Evolutionary conservation across 163 green algal species (phyloP).

Genomic region (Prototheca cutis): DNA sequence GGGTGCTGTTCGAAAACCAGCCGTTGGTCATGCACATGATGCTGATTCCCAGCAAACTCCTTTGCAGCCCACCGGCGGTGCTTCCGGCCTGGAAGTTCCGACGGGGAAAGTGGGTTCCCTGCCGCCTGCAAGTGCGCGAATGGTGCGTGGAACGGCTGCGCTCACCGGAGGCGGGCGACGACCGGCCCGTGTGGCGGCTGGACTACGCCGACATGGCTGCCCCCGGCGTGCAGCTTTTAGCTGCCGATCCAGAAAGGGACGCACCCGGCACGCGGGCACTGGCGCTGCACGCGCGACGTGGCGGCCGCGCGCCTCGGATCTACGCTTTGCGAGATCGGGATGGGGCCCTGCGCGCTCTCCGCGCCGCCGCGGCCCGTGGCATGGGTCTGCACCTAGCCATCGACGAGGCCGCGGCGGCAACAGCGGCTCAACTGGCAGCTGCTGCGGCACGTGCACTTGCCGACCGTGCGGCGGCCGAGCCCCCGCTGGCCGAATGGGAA

Average conservation of each 20-base stretch:
- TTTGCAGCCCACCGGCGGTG: conserved; percentile 29
- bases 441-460: conserved; percentile 39
- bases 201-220: conserved; percentile 39
- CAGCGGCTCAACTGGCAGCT: conserved; percentile 30
- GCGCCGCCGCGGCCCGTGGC: conserved; percentile 34
- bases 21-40: too few relatives aligned
- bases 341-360: conserved; percentile 30
- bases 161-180: too few relatives aligned
- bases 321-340: conserved; percentile 34
- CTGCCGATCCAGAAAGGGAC: not conserved
- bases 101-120: conserved; percentile 34
- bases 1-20: too few relatives aligned
- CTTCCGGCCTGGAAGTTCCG: conserved; percentile 36
- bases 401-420: conserved; percentile 12
- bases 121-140: conserved; percentile 41
- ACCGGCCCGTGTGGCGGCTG: conserved; percentile 33
- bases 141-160: conserved; percentile 45
- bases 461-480: conserved; percentile 39
- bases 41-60: too few relatives aligned
- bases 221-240: conserved; percentile 10
- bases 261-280: conserved; percentile 14
- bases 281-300: conserved; percentile 43
- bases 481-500: conserved; percentile 58
- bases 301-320: conserved; percentile 39
- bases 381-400: conserved; percentile 45